phyloP scores from a whole-genome alignment of 2,329 filamentous ascomycete genomes.

The Aspergillus candidus region DNA sequence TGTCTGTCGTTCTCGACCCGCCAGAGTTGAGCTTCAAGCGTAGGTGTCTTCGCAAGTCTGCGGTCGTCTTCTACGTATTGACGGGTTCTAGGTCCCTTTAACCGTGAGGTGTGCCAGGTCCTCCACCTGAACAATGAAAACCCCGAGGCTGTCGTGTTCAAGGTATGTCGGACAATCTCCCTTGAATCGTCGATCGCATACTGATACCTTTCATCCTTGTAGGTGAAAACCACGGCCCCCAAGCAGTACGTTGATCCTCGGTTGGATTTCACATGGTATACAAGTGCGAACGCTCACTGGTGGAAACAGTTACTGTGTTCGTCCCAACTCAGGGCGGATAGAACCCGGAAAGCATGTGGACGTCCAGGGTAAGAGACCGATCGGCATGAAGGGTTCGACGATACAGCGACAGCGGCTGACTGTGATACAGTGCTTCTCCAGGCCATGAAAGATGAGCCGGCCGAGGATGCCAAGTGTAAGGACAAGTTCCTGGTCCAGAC shows the following conservation, averaged over 20 bases:
- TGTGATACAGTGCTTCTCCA: constrained; percentile 71
- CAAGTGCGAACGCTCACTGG: constrained; percentile 14
- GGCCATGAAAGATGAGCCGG: constrained; percentile 94
- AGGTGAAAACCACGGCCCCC: constrained; percentile 98
- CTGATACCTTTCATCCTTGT: constrained; percentile 20
- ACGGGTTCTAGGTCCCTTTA: constrained; percentile 53
- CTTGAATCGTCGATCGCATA: constrained; percentile 12
- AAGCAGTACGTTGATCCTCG: constrained; percentile 70
- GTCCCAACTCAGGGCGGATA: constrained; percentile 93
- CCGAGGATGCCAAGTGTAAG: constrained; percentile 78
- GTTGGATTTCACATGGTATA: constrained; percentile 1
- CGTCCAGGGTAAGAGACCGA: constrained; percentile 65
- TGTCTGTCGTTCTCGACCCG: constrained; percentile 94
- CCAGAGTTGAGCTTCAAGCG: constrained; percentile 88
- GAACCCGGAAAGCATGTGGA: constrained; percentile 85
- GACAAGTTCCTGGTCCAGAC: constrained; percentile 98
- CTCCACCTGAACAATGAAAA: constrained; percentile 55
- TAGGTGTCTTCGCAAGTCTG: constrained; percentile 38
- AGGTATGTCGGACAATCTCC: constrained; percentile 41
- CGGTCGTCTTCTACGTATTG: constrained; percentile 12
- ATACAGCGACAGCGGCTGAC: constrained; percentile 17
- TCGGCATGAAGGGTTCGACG: no score
- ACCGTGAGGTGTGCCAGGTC: constrained; percentile 57
- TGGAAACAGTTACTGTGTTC: constrained; percentile 77
- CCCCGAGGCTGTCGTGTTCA: constrained; percentile 57